These are phyloP conservation scores for Yamadazyma aaseri DNA, from an alignment of 1,139 yeast species.

Conservation along the genomic window DNA sequence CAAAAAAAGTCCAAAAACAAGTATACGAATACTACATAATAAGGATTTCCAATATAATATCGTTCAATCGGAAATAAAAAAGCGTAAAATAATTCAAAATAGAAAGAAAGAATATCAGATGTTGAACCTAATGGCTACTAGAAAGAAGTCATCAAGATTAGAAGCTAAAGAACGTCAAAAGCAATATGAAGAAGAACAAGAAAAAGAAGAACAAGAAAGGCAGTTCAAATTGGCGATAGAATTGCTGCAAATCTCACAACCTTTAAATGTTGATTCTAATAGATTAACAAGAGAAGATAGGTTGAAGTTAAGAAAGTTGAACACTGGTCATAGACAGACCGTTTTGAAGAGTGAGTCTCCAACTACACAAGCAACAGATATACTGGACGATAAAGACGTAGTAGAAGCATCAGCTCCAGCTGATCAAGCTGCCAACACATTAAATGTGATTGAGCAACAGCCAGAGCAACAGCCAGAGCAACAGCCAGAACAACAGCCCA, in stretches of 20 bases:
- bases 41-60: constrained; percentile 21
- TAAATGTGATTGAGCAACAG: no score
- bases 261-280: constrained; percentile 21
- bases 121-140: constrained; percentile 45
- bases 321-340: constrained; percentile 10
- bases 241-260: constrained; percentile 27
- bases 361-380: background rate
- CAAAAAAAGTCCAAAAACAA: constrained; percentile 18
- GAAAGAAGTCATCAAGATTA: constrained; percentile 49
- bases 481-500: no score
- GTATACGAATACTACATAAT: constrained; percentile 15
- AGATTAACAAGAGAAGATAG: constrained; percentile 44
- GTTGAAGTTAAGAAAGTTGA: constrained; percentile 31
- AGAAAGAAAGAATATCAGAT: constrained; percentile 49
- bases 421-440: no score
- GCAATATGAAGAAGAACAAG: constrained; percentile 36
- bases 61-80: constrained; percentile 23
- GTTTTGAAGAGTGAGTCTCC: background rate
- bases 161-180: constrained; percentile 50
- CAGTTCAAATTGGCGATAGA: constrained; percentile 40
- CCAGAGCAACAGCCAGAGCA: no score
- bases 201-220: constrained; percentile 25
- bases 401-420: background rate
- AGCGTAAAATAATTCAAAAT: constrained; percentile 41
- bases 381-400: background rate